Conservation (phyloP, 2,329 filamentous ascomycete genomes). For the Sporothrix euskadiensis region DNA sequence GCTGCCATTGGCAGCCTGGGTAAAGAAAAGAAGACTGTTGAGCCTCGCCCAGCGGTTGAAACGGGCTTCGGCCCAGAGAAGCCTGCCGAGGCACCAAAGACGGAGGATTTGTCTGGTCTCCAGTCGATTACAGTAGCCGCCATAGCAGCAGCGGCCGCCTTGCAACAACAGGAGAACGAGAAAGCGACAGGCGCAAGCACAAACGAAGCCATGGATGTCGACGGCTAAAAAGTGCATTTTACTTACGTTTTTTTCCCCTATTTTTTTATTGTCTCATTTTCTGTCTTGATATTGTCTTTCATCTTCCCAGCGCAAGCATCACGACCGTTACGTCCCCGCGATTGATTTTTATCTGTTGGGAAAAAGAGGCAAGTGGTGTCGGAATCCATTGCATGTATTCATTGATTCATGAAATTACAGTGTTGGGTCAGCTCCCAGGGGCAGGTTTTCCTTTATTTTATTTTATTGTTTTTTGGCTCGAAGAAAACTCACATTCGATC, state of each 20-base stretch:
- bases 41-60: not conserved
- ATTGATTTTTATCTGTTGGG: not conserved
- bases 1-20: not conserved
- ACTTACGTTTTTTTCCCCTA: slow-evolving; percentile 1
- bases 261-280: not conserved
- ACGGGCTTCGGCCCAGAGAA: not conserved
- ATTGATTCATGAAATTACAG: slow-evolving; percentile 13
- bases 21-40: not conserved
- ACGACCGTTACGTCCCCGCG: slow-evolving; percentile 29
- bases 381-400: slow-evolving; percentile 4
- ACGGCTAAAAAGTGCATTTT: slow-evolving; percentile 24
- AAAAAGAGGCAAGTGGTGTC: not conserved
- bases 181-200: not conserved
- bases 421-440: slow-evolving; percentile 25
- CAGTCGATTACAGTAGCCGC: slow-evolving; percentile 27
- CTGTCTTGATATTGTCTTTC: not conserved
- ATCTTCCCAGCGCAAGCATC: slow-evolving; percentile 24
- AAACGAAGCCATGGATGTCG: slow-evolving; percentile 27
- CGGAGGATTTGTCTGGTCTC: slow-evolving; percentile 5
- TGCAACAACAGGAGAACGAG: not conserved
- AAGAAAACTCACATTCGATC: not conserved
- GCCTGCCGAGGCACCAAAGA: not conserved
- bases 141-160: slow-evolving; percentile 7
- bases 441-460: not conserved
- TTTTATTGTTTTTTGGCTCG: not conserved